Evolutionary conservation across 352 stramenopile genomes (phyloP).

Genomic region (Globisporangium nodosum): DNA sequence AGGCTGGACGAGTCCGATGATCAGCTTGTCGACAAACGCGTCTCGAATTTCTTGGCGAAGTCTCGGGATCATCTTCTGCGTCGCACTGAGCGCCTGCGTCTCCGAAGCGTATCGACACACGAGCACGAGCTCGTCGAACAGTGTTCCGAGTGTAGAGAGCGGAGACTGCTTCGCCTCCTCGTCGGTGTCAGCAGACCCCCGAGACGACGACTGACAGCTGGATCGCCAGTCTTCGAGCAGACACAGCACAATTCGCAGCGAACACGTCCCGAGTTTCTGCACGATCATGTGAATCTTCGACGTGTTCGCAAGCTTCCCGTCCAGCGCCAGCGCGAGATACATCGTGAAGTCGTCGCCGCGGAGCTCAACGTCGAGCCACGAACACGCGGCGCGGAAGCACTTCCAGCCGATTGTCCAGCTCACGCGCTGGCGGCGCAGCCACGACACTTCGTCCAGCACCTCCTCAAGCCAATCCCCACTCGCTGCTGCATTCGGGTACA

Average conservation of each 20-base stretch:
- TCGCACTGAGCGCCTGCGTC: slow-evolving; percentile 12
- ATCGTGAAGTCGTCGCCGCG: slow-evolving; percentile 22
- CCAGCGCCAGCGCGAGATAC: slow-evolving; percentile 50
- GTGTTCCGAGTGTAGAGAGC: slow-evolving; percentile 11
- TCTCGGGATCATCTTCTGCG: slow-evolving; percentile 29
- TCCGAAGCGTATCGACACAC: slow-evolving; percentile 43
- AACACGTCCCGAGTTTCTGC: slow-evolving; percentile 23
- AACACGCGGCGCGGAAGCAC: slow-evolving; percentile 53
- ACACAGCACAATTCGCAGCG: slow-evolving; percentile 15
- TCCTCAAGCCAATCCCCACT: slow-evolving; percentile 20
- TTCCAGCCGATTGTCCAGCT: slow-evolving; percentile 60
- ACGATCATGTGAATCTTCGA: slow-evolving; percentile 27
- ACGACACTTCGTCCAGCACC: slow-evolving; percentile 28
- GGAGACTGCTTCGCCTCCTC: not conserved
- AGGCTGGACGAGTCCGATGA: slow-evolving; percentile 35
- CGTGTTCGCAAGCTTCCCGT: slow-evolving; percentile 39
- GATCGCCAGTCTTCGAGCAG: slow-evolving; percentile 48
- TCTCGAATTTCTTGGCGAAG: slow-evolving; percentile 45
- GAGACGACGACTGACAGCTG: slow-evolving; percentile 6
- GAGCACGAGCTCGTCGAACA: slow-evolving; percentile 33
- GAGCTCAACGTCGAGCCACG: slow-evolving; percentile 47
- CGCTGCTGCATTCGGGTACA: slow-evolving; percentile 6
- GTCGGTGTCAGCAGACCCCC: not conserved
- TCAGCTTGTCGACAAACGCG: slow-evolving; percentile 32
- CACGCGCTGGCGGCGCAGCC: slow-evolving; percentile 18